phyloP scores from a whole-genome alignment of 2,329 filamentous ascomycete species.

The Fusarium sp. region DNA sequence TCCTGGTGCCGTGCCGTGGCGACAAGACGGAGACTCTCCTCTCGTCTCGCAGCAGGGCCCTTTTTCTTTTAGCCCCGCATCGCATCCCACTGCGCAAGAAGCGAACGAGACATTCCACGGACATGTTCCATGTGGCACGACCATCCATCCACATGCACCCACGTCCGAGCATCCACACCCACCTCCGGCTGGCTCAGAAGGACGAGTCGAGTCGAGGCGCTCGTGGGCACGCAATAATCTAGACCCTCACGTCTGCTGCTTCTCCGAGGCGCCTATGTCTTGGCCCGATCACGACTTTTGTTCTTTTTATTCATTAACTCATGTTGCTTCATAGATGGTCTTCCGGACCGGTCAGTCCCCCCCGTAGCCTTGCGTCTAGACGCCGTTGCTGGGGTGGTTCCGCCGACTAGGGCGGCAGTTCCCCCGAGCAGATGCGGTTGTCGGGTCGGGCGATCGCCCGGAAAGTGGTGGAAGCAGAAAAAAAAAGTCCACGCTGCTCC shows the following conservation, averaged over 20 bases:
- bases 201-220: background rate
- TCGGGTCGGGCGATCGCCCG: constrained; percentile 48
- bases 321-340: background rate
- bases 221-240: constrained; percentile 13
- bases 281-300: background rate
- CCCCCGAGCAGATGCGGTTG: constrained; percentile 36
- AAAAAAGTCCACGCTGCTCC: constrained; percentile 8
- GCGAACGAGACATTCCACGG: constrained; percentile 25
- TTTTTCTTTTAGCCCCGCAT: constrained; percentile 31
- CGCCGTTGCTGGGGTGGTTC: constrained; percentile 19
- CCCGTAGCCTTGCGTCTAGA: constrained; percentile 28
- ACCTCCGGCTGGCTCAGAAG: background rate
- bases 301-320: background rate
- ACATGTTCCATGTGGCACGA: constrained; percentile 32
- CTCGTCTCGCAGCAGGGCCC: constrained; percentile 11
- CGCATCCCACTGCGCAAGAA: constrained; percentile 12
- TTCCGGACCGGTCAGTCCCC: background rate
- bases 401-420: constrained; percentile 25
- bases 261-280: background rate
- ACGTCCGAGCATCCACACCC: constrained; percentile 10
- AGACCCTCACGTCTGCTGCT: background rate
- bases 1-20: constrained; percentile 20
- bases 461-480: constrained; percentile 13
- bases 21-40: constrained; percentile 16
- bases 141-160: constrained; percentile 20